Evolutionary conservation across 768 basidiomycete genomes (phyloP).

Genomic region (Russula griseocarnosa): DNA sequence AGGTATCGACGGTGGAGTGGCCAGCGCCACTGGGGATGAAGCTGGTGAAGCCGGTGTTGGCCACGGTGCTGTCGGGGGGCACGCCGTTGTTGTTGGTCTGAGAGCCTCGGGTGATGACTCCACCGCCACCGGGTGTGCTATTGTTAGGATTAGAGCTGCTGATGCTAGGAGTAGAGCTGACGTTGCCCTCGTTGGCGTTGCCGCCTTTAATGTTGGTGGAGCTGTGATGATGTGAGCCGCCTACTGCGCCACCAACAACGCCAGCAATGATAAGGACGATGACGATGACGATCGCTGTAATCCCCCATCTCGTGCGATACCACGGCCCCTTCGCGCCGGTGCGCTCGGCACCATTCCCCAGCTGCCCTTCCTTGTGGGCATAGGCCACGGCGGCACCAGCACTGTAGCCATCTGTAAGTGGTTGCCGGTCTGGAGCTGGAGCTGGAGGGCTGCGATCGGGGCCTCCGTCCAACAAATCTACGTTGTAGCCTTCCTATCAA

Average conservation of each 20-base stretch:
- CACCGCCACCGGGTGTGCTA: no score
- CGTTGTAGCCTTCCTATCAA: constrained; percentile 52
- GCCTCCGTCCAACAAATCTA: constrained; percentile 40
- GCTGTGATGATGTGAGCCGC: constrained; percentile 38
- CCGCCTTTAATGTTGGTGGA: not conserved
- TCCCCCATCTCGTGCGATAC: constrained; percentile 48
- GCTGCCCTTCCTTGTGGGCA: constrained; percentile 18
- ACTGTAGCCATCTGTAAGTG: not conserved
- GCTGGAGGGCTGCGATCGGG: constrained; percentile 28
- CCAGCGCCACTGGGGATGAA: no score
- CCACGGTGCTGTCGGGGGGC: no score
- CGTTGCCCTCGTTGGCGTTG: no score
- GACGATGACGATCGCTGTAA: constrained; percentile 39
- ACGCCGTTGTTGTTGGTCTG: no score
- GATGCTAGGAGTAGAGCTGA: no score
- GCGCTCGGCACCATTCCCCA: constrained; percentile 23
- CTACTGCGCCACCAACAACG: constrained; percentile 56
- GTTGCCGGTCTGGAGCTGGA: constrained; percentile 29
- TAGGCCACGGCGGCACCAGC: constrained; percentile 24
- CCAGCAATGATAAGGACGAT: constrained; percentile 46
- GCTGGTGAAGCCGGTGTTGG: no score
- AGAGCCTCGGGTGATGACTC: no score
- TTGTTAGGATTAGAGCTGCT: no score
- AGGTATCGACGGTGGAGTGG: no score
- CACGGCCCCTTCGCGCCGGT: constrained; percentile 36